Evolutionary conservation across 2,329 filamentous ascomycete genomes (phyloP).

Genomic region (Monilinia fructicola): DNA sequence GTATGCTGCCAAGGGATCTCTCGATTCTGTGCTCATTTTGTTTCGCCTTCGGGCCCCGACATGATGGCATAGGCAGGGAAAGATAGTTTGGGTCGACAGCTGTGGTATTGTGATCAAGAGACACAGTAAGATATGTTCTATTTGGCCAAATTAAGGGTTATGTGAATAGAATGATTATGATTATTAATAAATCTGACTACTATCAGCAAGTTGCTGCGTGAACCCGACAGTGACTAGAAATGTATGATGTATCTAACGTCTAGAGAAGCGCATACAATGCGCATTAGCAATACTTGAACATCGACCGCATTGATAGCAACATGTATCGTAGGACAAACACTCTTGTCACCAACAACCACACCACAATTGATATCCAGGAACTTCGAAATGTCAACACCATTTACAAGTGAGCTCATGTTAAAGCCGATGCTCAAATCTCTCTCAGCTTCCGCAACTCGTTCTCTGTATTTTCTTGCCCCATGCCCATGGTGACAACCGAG

Average conservation of each 20-base stretch:
- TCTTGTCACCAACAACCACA: constrained; percentile 4
- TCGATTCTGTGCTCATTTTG: background rate
- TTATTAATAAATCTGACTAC: constrained; percentile 24
- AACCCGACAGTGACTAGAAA: background rate
- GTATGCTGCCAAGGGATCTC: background rate
- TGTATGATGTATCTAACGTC: background rate
- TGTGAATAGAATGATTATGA: constrained; percentile 13
- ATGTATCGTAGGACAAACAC: constrained; percentile 12
- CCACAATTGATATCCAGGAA: background rate
- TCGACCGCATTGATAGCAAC: background rate
- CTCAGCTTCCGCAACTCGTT: background rate
- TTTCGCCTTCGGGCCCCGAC: background rate
- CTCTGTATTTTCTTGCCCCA: background rate
- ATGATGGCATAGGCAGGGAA: constrained; percentile 14
- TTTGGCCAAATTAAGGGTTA: background rate
- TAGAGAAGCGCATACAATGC: background rate
- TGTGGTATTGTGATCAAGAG: background rate
- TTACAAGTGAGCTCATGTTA: constrained; percentile 12
- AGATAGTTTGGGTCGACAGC: background rate
- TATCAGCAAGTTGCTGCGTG: constrained; percentile 3
- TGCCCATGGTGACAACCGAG: background rate
- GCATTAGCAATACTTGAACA: constrained; percentile 7
- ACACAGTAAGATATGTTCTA: background rate
- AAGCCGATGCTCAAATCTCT: constrained; percentile 1
- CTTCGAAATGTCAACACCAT: constrained; percentile 7